phyloP scores from a whole-genome alignment of 176 grass and related monocot genomes.

The Secale cereale region DNA sequence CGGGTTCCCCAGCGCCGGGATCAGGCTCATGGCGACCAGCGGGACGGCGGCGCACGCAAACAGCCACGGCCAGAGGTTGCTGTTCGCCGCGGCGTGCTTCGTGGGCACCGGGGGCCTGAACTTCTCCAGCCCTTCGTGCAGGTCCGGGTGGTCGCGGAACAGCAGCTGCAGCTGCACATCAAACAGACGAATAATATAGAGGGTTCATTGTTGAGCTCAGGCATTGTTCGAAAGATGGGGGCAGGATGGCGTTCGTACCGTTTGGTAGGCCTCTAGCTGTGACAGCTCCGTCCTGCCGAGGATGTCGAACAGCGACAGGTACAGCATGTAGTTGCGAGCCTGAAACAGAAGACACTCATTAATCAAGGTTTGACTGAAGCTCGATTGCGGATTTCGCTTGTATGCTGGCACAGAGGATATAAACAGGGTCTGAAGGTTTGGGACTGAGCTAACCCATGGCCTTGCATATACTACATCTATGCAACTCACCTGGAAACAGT shows the following conservation, averaged over 20 bases:
- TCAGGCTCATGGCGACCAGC: slow-evolving; percentile 49
- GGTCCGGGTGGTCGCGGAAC: slow-evolving; percentile 49
- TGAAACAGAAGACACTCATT: slow-evolving; percentile 14
- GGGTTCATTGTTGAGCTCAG: too few relatives aligned
- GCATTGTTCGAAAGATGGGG: too few relatives aligned
- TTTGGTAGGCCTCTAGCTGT: slow-evolving; percentile 37
- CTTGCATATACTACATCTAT: neutral
- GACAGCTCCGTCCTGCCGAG: slow-evolving; percentile 47
- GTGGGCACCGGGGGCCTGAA: slow-evolving; percentile 39
- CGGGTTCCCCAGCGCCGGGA: slow-evolving; percentile 47
- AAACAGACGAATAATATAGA: neutral
- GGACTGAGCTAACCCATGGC: too few relatives aligned
- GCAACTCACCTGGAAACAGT: neutral
- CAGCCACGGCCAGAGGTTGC: slow-evolving; percentile 42
- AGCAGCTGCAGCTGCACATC: slow-evolving; percentile 47
- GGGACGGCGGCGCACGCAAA: slow-evolving; percentile 37
- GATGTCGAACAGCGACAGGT: slow-evolving; percentile 54
- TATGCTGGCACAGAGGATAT: too few relatives aligned
- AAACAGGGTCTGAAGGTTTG: neutral
- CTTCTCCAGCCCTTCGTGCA: slow-evolving; percentile 40
- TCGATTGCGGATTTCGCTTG: too few relatives aligned
- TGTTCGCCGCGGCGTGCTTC: slow-evolving; percentile 23
- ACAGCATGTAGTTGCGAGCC: slow-evolving; percentile 53
- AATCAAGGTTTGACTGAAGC: too few relatives aligned
- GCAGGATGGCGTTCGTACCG: slow-evolving; percentile 9